Percentiles rank a stretch among this genome's conserved stretches.
Evolutionary conservation across 1,139 yeast genomes (phyloP).

Genomic region (Geotrichum bryndzae): DNA sequence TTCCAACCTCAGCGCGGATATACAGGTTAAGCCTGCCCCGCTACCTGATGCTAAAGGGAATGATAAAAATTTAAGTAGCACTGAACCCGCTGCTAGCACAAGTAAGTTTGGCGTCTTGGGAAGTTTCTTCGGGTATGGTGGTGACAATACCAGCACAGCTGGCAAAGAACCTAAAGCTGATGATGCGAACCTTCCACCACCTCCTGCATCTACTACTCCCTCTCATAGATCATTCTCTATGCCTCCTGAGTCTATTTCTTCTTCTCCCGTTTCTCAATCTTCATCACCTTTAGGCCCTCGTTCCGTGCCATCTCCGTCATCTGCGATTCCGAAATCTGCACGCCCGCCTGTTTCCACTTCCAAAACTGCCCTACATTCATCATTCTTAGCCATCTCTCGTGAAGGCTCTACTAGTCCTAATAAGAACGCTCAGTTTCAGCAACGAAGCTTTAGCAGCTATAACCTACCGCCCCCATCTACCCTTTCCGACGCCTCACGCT

Average conservation of each 20-base stretch:
- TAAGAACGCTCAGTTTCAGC: not conserved
- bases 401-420: not conserved
- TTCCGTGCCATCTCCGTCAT: not conserved
- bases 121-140: slow-evolving; percentile 5
- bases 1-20: not conserved
- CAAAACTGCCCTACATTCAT: not conserved
- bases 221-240: not conserved
- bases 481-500: not conserved
- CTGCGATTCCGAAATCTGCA: not conserved
- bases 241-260: not conserved
- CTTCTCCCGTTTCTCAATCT: not conserved
- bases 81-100: not conserved
- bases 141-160: not conserved
- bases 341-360: not conserved
- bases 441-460: not conserved
- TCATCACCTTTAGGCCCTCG: not conserved
- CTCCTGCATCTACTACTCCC: not conserved
- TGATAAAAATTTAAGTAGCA: not conserved
- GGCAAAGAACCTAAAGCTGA: not conserved
- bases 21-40: not conserved
- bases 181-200: not conserved
- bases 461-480: not conserved
- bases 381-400: not conserved
- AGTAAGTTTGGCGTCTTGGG: slow-evolving; percentile 13
- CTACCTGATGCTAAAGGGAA: not conserved